A percentile compares a stretch with the other conserved stretches of the same genome.
Evolutionary conservation across 1,284 basidiomycete species (phyloP).

Genomic region (Cryptococcus sp.): DNA sequence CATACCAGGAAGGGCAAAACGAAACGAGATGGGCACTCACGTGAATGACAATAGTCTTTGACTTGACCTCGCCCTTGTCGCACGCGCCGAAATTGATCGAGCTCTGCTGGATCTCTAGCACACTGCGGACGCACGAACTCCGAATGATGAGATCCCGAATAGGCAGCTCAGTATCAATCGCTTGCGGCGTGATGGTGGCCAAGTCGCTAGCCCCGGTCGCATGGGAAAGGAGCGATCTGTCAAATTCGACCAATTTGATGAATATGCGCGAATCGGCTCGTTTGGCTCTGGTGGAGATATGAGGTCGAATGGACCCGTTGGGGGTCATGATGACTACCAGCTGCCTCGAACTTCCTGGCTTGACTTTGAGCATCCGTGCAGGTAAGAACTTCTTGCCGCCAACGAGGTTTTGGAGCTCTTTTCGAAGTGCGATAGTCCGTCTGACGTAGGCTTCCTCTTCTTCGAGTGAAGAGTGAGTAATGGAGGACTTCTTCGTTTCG

Average conservation of each 20-base stretch:
- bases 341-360: constrained; percentile 46
- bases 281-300: constrained; percentile 54
- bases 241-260: constrained; percentile 56
- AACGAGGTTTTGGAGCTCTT: constrained; percentile 54
- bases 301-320: constrained; percentile 56
- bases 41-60: constrained; percentile 57
- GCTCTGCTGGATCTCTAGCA: constrained; percentile 58
- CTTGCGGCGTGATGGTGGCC: constrained; percentile 6
- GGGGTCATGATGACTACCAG: constrained; percentile 57
- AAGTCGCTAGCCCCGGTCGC: constrained; percentile 4
- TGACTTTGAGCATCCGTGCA: constrained; percentile 49
- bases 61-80: constrained; percentile 57
- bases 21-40: constrained; percentile 20
- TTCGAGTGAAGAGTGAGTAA: constrained; percentile 50
- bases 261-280: constrained; percentile 58
- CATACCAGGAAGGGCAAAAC: neutral
- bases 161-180: constrained; percentile 52
- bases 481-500: constrained; percentile 48
- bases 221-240: constrained; percentile 36
- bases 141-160: constrained; percentile 58
- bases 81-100: constrained; percentile 60
- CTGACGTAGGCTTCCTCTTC: constrained; percentile 58
- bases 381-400: constrained; percentile 50
- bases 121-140: constrained; percentile 54
- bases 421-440: constrained; percentile 53